Base-by-base conservation (phyloP, 495 filamentous ascomycete species). In the Polyplosphaeria fusca region DNA sequence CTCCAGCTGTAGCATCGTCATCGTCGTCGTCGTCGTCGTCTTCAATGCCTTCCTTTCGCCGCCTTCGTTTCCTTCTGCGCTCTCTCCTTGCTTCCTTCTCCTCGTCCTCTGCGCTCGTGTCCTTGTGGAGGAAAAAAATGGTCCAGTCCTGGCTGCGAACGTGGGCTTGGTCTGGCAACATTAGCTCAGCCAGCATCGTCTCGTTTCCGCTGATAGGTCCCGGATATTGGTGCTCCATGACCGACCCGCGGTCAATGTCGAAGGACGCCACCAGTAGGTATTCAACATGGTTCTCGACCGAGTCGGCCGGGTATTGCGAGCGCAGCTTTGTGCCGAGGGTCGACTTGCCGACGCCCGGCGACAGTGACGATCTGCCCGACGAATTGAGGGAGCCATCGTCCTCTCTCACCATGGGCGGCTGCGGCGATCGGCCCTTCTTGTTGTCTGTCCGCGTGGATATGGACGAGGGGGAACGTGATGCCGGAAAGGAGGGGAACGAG, bases 181-280 rank as follows among this genome's bases (percentile, higher is more conserved):
- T 99, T 68, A 99, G 82, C 72, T 97, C 93, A 14, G 93, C 93
- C 59, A 99, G 76, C 93, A 97, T 97, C 70, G 85, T 82, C 74
- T 97, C 93, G 58, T 99, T 92, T n/a, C 91, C 91, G 52, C 89
- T 95, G 62, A 99, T 97, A 37, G 91, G 79, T 32, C 85, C 87
- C 0, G 93, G 93, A 63, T 90, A 97, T 65, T 99, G 93, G 68
- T 97, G 91, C 68, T 99, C 94, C 93, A 99, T 97, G 59, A 96
- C 84, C 50, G 91, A 91, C 12, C 93, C 93, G 49, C 88, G 84
- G 67, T 97, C 91, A 63, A 96, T 95, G 67, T 96, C 89, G 71
- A 99, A 99, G 2, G 91, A 93, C 0, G 93, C 93, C 46, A 99
- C 94, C n/a, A 99, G 77, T 51, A 99, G 96, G 67, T 96, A 99